Base-by-base conservation (phyloP, 345 rosid species). In the Citrus sp. region DNA sequence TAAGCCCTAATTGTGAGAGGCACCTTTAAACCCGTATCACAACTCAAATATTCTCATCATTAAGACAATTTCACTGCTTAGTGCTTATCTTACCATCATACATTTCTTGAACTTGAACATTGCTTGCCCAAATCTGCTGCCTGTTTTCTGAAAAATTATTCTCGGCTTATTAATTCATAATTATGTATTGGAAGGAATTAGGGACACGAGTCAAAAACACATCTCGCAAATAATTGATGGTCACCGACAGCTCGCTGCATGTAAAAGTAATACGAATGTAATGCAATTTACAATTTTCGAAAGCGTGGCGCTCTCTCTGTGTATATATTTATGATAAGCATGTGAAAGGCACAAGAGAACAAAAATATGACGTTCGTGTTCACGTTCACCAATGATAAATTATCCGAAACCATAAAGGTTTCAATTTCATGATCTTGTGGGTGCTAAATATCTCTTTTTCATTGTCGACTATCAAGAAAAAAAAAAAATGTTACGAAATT, bases 1-100 rank as follows among this genome's bases (percentile, higher is more conserved):
- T 30, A 30, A 0, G 0, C 4, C 0, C 0, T 30, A 30, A 30
- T 0, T 30, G 0, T 30, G 32, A 0, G 32, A 30, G 0, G 0
- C 0, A 30, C 4, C 0, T 30, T 30, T 30, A 30, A 30, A 0
- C 0, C 0, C 0, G 4, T 3, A 30, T 0, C 4, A 30, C 32
- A 30, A 30, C 4, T 30, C 0, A 30, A 30, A 30, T 7, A 25
- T 27, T 19, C 16, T 67, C 25, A 38, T 12, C 2, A 7, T 18
- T 10, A 0, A n/a, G 6, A 22, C 3, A 21, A 30, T 32, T 21
- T 7, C 13, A 46, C 18, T 13, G 16, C 22, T 7, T 0, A 46
- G 18, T 46, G 16, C 22, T 5, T 12, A 28, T 9, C 22, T 4
- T 19, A 70, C 2, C 37, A 18, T 28, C 3, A 59, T 13, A 22